phyloP scores from a whole-genome alignment of 2,329 filamentous ascomycete species.

The Aspergillus sp. region DNA sequence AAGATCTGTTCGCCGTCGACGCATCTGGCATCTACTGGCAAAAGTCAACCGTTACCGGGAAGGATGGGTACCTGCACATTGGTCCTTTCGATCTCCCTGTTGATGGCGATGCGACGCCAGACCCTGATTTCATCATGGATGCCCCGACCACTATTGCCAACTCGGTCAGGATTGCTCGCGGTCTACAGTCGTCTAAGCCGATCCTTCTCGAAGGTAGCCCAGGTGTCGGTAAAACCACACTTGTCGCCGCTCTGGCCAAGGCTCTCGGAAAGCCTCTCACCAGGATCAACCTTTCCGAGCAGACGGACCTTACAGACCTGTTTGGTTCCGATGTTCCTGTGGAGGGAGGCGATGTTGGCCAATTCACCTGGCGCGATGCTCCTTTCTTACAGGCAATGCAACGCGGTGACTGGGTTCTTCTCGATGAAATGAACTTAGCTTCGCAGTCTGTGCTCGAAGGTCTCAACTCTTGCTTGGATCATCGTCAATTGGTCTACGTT shows the following conservation, averaged over 20 bases:
- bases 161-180: conserved; percentile 82
- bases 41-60: conserved; percentile 52
- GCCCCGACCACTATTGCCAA: conserved; percentile 87
- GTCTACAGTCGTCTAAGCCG: conserved; percentile 80
- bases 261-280: conserved; percentile 76
- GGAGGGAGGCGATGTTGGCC: conserved; percentile 82
- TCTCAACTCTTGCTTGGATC: conserved; percentile 91
- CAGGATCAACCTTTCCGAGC: conserved; percentile 93
- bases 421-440: conserved; percentile 98
- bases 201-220: conserved; percentile 93
- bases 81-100: conserved; percentile 67
- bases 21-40: conserved; percentile 59
- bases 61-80: conserved; percentile 53
- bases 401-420: conserved; percentile 86
- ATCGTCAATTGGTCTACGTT: conserved; percentile 91
- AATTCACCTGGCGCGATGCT: conserved; percentile 92
- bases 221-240: conserved; percentile 95
- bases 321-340: conserved; percentile 95
- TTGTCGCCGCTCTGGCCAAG: conserved; percentile 76
- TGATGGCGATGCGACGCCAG: conserved; percentile 42
- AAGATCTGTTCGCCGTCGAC: conserved; percentile 58
- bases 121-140: conserved; percentile 67
- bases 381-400: conserved; percentile 97
- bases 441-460: conserved; percentile 96
- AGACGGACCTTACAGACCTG: conserved; percentile 94